These are phyloP conservation scores for Flammula alnicola DNA, from an alignment of 1,284 basidiomycete genomes.

Conservation along the genomic window DNA sequence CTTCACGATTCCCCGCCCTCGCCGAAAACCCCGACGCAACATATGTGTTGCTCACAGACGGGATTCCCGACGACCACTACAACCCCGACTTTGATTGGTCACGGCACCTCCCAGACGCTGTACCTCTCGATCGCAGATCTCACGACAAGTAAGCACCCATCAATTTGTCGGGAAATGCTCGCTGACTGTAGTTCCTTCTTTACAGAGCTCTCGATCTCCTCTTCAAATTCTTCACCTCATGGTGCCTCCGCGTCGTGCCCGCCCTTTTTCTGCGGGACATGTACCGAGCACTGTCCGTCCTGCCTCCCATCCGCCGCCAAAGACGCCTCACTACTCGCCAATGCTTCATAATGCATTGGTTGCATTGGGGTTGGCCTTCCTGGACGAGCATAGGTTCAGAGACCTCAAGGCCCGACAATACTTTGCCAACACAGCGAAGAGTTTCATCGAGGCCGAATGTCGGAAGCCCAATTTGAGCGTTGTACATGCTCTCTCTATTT, in stretches of 20 bases:
- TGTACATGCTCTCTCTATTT: constrained; percentile 59
- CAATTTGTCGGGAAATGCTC: neutral
- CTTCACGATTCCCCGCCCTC: constrained; percentile 43
- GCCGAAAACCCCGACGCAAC: constrained; percentile 37
- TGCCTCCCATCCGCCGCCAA: constrained; percentile 45
- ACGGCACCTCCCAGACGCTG: constrained; percentile 54
- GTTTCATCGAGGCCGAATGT: constrained; percentile 59
- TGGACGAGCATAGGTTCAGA: constrained; percentile 56
- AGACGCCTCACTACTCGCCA: constrained; percentile 67
- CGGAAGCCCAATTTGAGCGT: constrained; percentile 61
- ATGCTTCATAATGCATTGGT: constrained; percentile 74
- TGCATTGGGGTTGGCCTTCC: constrained; percentile 60
- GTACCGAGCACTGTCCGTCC: constrained; percentile 53
- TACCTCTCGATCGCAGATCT: constrained; percentile 51
- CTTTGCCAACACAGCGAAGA: constrained; percentile 60
- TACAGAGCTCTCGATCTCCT: constrained; percentile 54
- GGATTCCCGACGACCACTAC: constrained; percentile 37
- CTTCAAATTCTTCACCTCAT: constrained; percentile 65
- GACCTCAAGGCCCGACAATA: constrained; percentile 48
- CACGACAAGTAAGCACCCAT: constrained; percentile 50
- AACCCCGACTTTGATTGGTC: constrained; percentile 60
- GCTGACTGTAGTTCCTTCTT: constrained; percentile 1
- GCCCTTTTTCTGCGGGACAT: constrained; percentile 65
- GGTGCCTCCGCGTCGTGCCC: constrained; percentile 57
- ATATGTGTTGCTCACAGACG: constrained; percentile 46